phyloP scores from a whole-genome alignment of 805 yeast genomes.

The Myxozyma nipponensis region DNA sequence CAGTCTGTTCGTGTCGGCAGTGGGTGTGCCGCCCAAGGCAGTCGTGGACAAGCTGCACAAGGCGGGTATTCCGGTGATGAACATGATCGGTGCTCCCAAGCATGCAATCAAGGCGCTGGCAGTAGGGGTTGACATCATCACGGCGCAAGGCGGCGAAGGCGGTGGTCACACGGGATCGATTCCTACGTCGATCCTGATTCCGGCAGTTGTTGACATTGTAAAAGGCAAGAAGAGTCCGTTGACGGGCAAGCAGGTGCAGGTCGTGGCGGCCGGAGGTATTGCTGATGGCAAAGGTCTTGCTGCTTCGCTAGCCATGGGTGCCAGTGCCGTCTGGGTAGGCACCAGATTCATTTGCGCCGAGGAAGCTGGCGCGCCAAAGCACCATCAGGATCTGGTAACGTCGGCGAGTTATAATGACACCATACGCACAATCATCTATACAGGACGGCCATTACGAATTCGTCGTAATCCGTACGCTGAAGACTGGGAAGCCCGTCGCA shows the following conservation, averaged over 20 bases:
- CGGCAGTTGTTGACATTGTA: slow-evolving; percentile 31
- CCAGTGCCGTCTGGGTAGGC: slow-evolving; percentile 33
- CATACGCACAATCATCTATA: slow-evolving; percentile 29
- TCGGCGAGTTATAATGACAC: slow-evolving; percentile 29
- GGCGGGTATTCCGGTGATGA: slow-evolving; percentile 32
- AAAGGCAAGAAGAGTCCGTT: slow-evolving; percentile 28
- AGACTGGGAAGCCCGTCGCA: slow-evolving; percentile 31
- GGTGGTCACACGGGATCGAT: slow-evolving; percentile 33
- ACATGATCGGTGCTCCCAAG: slow-evolving; percentile 32
- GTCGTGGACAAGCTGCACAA: slow-evolving; percentile 29
- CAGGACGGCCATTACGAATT: slow-evolving; percentile 32
- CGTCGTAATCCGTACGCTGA: slow-evolving; percentile 27
- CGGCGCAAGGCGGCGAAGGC: slow-evolving; percentile 35
- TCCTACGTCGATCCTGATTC: slow-evolving; percentile 30
- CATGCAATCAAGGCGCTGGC: slow-evolving; percentile 30
- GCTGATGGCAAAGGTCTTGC: slow-evolving; percentile 30
- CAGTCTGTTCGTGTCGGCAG: slow-evolving; percentile 31
- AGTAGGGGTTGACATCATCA: slow-evolving; percentile 31
- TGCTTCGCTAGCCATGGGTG: slow-evolving; percentile 31
- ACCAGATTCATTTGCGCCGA: slow-evolving; percentile 32
- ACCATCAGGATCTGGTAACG: slow-evolving; percentile 29
- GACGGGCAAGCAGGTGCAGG: slow-evolving; percentile 30
- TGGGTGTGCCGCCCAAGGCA: slow-evolving; percentile 32
- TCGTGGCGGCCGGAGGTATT: slow-evolving; percentile 34
- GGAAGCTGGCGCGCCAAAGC: slow-evolving; percentile 32